These are phyloP conservation scores for Castanospermum australe DNA, from an alignment of 306 rosid genomes.

Conservation along the genomic window DNA sequence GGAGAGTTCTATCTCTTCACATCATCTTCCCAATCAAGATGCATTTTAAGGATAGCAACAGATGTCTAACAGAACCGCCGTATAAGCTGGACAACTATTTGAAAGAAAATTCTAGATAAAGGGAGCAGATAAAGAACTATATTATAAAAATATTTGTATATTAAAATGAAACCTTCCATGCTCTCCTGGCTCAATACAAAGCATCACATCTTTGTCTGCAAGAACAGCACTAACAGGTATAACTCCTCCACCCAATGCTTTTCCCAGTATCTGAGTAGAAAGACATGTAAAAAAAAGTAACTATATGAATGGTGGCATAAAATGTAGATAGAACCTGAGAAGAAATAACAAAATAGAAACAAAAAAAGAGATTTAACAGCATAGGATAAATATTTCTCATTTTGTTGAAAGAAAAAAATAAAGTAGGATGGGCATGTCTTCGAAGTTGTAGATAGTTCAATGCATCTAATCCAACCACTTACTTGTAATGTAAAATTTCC, in stretches of 20 bases:
- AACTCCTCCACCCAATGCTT: conserved; percentile 97
- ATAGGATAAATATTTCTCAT: neutral
- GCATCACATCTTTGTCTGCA: conserved; percentile 94
- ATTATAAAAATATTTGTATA: conserved; percentile 2
- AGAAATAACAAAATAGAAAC: neutral
- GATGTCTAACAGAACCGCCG: neutral
- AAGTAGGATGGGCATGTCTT: neutral
- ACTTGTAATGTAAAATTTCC: neutral
- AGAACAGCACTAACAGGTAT: conserved; percentile 97
- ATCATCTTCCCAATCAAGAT: neutral
- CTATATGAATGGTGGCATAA: neutral
- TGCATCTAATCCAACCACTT: neutral
- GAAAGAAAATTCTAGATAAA: conserved; percentile 3
- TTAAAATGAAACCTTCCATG: conserved; percentile 81
- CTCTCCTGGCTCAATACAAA: conserved; percentile 93
- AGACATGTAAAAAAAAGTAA: neutral
- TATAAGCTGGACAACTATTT: conserved; percentile 12
- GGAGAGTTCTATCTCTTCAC: neutral
- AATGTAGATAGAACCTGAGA: conserved; percentile 5
- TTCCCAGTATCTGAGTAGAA: conserved; percentile 71
- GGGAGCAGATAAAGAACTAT: neutral
- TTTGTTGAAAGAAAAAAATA: neutral
- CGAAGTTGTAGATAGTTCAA: neutral
- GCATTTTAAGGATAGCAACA: neutral
- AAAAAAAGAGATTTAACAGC: neutral